Base-by-base conservation (phyloP, 495 filamentous ascomycete species). In the Parachaetomium inaequale region DNA sequence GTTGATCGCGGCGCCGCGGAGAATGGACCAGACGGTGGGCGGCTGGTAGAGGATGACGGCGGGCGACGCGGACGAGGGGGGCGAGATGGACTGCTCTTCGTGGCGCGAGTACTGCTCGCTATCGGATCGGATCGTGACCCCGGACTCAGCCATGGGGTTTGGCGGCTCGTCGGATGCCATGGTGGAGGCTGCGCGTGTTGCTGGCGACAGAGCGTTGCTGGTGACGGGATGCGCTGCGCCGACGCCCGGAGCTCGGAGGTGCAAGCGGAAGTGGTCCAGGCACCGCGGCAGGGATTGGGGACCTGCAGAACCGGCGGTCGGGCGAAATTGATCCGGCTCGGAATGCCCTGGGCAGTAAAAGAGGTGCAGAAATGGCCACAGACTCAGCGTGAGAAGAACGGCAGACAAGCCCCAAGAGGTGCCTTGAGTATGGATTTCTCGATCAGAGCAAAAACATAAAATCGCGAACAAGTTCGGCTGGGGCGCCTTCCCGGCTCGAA, bases 1-100 rank as follows among this genome's bases (percentile, higher is more conserved):
- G 72, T 99, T 99, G 76, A 99, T 98, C 5, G 92, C 92, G 7
- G 92, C 91, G 8, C 94, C 91, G 36, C 93, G 86, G 53, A 97
- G 55, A 42, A 99, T 70, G 31, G 89, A 84, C 89, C 89, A 93
- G 34, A 93, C 56, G 0, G 91, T 94, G 0, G 95, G 93, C 17
- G 92, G 90, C 34, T 86, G 84, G 81, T 98, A 99, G 34, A 98
- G 81, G 31, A 98, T 87, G 64, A 98, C 74, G 19, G 89, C 74
- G 3, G 89, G 86, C 51, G 85, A 86, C 2, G 86, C 86, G 0
- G 85, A 86, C 3, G 88, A 89, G 12, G 82, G 76, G 26, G 84
- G 83, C 19, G 84, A 85, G 26, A 74, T 68, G 14, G 83, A 84
- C 43, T 88, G 78, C 62, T 89, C 82, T 63, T 87, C 80, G 73